Evolutionary conservation across 257 asterid genomes (phyloP).

Genomic region (Nicotiana undulata): DNA sequence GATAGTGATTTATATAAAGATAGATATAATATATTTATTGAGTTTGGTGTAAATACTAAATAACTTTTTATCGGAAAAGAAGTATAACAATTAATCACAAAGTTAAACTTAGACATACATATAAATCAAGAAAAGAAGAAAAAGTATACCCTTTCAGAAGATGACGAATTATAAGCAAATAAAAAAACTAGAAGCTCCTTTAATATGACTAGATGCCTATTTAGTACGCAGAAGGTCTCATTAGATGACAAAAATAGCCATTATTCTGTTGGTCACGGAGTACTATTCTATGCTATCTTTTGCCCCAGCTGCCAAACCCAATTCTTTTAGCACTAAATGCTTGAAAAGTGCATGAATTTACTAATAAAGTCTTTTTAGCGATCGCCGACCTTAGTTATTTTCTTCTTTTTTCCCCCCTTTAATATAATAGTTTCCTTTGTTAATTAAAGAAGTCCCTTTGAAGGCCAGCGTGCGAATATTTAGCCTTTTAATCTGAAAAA

Average conservation of each 20-base stretch:
- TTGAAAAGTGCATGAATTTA: background rate
- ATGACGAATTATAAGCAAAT: conserved; percentile 6
- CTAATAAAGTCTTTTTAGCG: conserved; percentile 6
- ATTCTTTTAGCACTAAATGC: background rate
- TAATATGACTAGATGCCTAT: conserved; percentile 2
- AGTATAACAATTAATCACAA: no score
- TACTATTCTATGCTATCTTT: conserved; percentile 10
- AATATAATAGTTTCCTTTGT: background rate
- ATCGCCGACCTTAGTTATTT: conserved; percentile 13
- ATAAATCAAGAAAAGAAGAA: background rate
- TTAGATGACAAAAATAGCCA: conserved; percentile 41
- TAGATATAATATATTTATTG: no score
- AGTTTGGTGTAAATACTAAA: no score
- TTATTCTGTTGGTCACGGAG: conserved; percentile 34
- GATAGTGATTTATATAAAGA: no score
- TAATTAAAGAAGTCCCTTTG: background rate
- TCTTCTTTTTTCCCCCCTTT: background rate
- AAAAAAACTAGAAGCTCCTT: background rate
- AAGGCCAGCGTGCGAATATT: conserved; percentile 1
- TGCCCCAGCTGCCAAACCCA: background rate
- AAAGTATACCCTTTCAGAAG: background rate
- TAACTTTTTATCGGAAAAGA: no score
- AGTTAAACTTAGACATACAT: no score
- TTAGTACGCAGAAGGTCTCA: conserved; percentile 1
- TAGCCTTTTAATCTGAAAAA: background rate